Conservation (phyloP, 768 basidiomycete genomes). For the Xerocomellus intermedius region DNA sequence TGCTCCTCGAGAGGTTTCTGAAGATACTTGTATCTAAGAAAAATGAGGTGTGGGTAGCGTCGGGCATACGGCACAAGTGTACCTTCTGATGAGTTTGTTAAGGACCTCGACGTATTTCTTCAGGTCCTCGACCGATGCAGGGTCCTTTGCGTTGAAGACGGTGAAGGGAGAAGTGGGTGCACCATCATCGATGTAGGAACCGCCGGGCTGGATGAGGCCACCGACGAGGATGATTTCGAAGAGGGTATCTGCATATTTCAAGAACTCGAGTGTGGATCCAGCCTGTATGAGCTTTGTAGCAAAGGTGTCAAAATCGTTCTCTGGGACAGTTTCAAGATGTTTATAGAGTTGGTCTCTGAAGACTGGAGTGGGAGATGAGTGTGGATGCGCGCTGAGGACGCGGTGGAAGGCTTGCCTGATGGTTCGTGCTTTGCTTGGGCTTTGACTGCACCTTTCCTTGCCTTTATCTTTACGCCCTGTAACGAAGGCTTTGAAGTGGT, state of each 20-base stretch:
- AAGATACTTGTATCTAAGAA: conserved; percentile 92
- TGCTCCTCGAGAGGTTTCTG: conserved; percentile 92
- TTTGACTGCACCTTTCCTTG: conserved; percentile 89
- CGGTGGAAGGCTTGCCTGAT: conserved; percentile 42
- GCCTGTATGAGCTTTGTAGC: conserved; percentile 85
- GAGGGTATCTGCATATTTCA: conserved; percentile 96
- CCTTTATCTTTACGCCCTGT: conserved; percentile 91
- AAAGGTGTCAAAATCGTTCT: conserved; percentile 80
- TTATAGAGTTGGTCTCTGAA: conserved; percentile 94
- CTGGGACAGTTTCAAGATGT: conserved; percentile 79
- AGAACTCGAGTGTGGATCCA: conserved; percentile 88
- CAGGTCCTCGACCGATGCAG: conserved; percentile 79
- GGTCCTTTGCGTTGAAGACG: conserved; percentile 76
- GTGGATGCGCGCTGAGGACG: neutral
- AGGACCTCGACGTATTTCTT: conserved; percentile 93
- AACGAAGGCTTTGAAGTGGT: conserved; percentile 83
- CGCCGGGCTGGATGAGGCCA: conserved; percentile 94
- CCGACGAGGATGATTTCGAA: conserved; percentile 97
- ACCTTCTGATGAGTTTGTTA: conserved; percentile 96
- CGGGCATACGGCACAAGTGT: conserved; percentile 15
- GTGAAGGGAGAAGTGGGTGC: conserved; percentile 87
- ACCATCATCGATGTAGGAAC: conserved; percentile 84
- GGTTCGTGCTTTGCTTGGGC: conserved; percentile 95
- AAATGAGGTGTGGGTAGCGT: neutral
- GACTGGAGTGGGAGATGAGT: conserved; percentile 44